Base-by-base conservation (phyloP, 2,329 filamentous ascomycete species). In the Colletotrichum lindemuthianum region DNA sequence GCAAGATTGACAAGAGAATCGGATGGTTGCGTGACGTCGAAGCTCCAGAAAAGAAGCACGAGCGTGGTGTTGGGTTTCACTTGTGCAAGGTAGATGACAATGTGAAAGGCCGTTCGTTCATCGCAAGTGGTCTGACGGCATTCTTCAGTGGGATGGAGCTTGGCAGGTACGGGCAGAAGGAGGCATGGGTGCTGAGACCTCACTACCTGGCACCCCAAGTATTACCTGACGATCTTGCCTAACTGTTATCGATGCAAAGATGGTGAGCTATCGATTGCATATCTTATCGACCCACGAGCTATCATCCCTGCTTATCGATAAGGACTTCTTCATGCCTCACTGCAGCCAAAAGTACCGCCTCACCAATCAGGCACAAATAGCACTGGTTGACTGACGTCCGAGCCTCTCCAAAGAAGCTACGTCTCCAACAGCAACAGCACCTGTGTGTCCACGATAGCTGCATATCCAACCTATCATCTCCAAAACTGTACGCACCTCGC, bases 321-420 rank as follows among this genome's bases (percentile, higher is more conserved):
- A 54, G 48, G 3, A 32, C 4, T 16, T 33, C 7, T 16, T 12
- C 2, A 2, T 47, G 36, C 16, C 40, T 37, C 39, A 40, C n/a
- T 11, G 24, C 24, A 53, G 37, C 10, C 10, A 1, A 2, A 2
- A 2, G 0, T 13, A 2, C 0, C 47, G 51, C 56, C 61, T 60
- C 24, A 34, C 3, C 1, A 8, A 1, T 16, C 51, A 65, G 63
- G 63, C 63, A 57, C 1, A 1, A 8, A 34, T 37, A 1, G 10
- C 50, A 15, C 36, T 13, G 24, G 24, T 24, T 24, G 24, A 24
- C 43, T 13, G 32, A 52, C 32, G 60, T 48, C 43, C 53, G 54
- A 59, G 54, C 48, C 8, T 37, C 47, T 56, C 52, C 57, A 63
- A 65, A 65, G 63, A 65, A 65, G 58, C 58, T 65, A 65, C 63